Evolutionary conservation across 164 flowering plant genomes (phyloP).

Genomic region (Nymphaea colorata): DNA sequence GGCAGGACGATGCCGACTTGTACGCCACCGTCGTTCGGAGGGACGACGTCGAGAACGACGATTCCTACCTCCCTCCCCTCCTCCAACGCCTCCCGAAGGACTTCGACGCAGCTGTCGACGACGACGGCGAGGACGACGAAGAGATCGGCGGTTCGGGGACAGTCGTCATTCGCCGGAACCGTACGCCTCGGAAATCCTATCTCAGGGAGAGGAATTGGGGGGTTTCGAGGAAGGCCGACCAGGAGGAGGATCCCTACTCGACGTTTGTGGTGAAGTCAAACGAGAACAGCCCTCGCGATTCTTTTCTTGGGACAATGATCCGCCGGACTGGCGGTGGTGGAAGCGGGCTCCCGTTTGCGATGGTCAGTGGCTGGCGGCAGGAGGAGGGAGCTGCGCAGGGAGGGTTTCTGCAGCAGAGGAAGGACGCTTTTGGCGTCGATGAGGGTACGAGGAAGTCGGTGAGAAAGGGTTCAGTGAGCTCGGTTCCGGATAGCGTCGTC

Average conservation of each 20-base stretch:
- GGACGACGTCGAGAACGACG: conserved; percentile 42
- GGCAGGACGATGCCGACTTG: conserved; percentile 21
- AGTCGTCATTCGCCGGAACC: conserved; percentile 41
- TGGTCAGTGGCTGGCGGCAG: conserved; percentile 74
- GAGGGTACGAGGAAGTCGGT: conserved; percentile 13
- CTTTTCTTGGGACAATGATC: conserved; percentile 39
- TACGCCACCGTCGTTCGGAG: conserved; percentile 64
- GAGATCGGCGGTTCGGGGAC: conserved; percentile 46
- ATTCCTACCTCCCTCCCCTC: conserved; percentile 78
- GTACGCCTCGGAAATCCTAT: conserved; percentile 11
- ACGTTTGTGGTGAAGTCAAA: conserved; percentile 65
- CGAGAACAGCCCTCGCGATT: conserved; percentile 15
- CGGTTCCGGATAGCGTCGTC: conserved; percentile 73
- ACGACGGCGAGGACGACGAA: conserved; percentile 32
- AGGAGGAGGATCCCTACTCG: conserved; percentile 40
- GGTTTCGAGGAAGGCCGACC: conserved; percentile 18
- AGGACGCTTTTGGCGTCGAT: conserved; percentile 18
- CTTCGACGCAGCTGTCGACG: conserved; percentile 45
- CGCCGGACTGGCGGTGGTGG: conserved; percentile 30
- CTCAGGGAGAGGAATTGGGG: conserved; percentile 2
- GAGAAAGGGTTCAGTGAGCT: conserved; percentile 66
- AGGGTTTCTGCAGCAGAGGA: conserved; percentile 38
- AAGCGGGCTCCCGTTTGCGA: conserved; percentile 20
- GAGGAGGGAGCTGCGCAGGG: conserved; percentile 50
- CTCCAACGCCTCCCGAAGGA: conserved; percentile 91